These are phyloP conservation scores for Chaetomidium leptoderma DNA, from an alignment of 495 filamentous ascomycete species.

Conservation along the genomic window DNA sequence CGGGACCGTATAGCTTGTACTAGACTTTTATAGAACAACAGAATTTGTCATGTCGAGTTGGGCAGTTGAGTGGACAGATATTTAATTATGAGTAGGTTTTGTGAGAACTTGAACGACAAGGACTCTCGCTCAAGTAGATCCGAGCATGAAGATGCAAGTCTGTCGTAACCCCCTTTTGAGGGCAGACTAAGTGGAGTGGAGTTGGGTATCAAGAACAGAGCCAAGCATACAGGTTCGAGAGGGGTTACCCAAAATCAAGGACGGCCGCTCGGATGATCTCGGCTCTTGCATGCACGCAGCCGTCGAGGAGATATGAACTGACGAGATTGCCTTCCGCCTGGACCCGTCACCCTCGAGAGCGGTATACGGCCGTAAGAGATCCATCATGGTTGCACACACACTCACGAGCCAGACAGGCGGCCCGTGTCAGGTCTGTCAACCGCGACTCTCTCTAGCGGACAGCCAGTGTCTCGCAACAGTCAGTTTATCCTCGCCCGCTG, in stretches of 20 bases:
- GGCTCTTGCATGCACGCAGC: constrained; percentile 18
- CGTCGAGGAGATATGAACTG: constrained; percentile 4
- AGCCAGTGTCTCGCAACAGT: constrained; percentile 3
- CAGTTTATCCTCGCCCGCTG: constrained; percentile 1
- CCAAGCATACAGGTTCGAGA: not conserved
- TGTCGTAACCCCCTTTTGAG: no score
- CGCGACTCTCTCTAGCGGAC: not conserved
- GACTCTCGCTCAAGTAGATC: no score
- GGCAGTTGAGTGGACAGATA: no score
- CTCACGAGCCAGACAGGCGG: constrained; percentile 7
- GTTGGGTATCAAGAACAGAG: constrained; percentile 10
- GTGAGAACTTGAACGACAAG: no score
- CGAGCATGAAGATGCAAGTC: no score
- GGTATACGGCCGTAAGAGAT: constrained; percentile 28
- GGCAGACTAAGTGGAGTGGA: not conserved
- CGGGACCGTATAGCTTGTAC: no score
- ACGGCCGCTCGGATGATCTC: constrained; percentile 8
- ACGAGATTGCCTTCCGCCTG: not conserved
- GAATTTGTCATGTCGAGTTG: no score
- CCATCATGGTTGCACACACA: constrained; percentile 19
- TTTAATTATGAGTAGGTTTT: no score
- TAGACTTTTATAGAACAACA: no score
- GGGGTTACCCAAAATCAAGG: no score
- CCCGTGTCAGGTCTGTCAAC: constrained; percentile 16
- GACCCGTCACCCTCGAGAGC: not conserved